A percentile compares a stretch with the other conserved stretches of the same genome.
phyloP scores from a whole-genome alignment of 306 rosid species.

The Rubus idaeus region DNA sequence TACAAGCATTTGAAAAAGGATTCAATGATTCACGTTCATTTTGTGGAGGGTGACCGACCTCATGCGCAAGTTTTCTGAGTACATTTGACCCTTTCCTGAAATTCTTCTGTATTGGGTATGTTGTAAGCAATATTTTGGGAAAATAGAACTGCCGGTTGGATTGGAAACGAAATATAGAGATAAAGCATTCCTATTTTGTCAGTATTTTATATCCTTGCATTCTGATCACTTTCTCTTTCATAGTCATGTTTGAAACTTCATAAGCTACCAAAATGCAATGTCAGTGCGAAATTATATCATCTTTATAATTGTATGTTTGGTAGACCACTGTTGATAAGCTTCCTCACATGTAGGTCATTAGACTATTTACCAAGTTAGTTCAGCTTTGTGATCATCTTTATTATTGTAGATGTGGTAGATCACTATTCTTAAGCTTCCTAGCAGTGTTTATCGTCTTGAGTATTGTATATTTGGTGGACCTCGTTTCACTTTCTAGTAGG shows the following conservation, averaged over 20 bases:
- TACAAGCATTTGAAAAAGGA: constrained; percentile 2
- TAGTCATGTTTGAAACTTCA: not conserved
- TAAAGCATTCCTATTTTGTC: constrained; percentile 3
- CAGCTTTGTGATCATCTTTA: not conserved
- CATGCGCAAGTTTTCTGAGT: constrained; percentile 14
- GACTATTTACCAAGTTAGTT: not conserved
- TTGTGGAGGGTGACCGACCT: constrained; percentile 22
- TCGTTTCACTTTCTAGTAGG: not conserved
- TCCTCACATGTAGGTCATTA: not conserved
- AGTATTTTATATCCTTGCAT: constrained; percentile 9
- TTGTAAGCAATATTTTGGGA: constrained; percentile 11
- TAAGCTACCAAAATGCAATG: constrained; percentile 18
- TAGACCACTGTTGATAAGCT: not conserved
- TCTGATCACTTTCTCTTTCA: constrained; percentile 8
- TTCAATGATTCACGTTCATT: not conserved
- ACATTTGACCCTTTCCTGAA: constrained; percentile 18
- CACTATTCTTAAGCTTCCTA: too few relatives aligned
- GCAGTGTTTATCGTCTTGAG: not conserved
- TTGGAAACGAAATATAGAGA: constrained; percentile 2
- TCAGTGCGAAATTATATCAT: not conserved
- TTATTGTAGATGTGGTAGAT: not conserved
- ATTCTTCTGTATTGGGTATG: constrained; percentile 11
- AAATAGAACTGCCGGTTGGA: not conserved
- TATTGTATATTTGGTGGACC: not conserved
- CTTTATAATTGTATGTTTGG: not conserved